These are phyloP conservation scores for Camelina hispida DNA, from an alignment of 345 rosid genomes.

Conservation along the genomic window DNA sequence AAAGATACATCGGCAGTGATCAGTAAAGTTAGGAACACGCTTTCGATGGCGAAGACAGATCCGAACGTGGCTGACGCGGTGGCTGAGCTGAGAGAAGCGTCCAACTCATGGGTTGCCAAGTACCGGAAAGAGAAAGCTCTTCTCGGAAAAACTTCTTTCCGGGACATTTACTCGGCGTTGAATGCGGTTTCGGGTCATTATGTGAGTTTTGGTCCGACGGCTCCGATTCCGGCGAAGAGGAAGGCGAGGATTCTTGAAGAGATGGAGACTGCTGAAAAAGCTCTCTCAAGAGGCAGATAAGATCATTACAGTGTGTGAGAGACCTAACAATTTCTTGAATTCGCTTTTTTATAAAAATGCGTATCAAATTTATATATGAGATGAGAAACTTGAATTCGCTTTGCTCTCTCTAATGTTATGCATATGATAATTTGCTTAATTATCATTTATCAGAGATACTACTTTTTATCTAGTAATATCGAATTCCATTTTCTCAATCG, in stretches of 20 bases:
- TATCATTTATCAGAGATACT: slow-evolving; percentile 5
- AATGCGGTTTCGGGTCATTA: slow-evolving; percentile 94
- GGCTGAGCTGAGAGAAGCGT: slow-evolving; percentile 74
- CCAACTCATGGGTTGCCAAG: slow-evolving; percentile 96
- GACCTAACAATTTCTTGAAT: slow-evolving; percentile 4
- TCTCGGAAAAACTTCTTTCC: slow-evolving; percentile 72
- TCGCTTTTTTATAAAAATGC: neutral
- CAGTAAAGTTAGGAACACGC: slow-evolving; percentile 70
- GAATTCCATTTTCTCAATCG: neutral
- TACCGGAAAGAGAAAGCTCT: slow-evolving; percentile 88
- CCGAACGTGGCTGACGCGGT: slow-evolving; percentile 81
- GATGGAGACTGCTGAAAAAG: slow-evolving; percentile 91
- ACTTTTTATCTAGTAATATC: slow-evolving; percentile 2
- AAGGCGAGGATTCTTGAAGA: slow-evolving; percentile 90
- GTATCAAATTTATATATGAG: slow-evolving; percentile 22
- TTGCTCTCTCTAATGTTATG: neutral
- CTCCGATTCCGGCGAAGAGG: slow-evolving; percentile 85
- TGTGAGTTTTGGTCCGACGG: slow-evolving; percentile 92
- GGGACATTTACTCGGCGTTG: slow-evolving; percentile 90
- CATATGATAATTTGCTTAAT: slow-evolving; percentile 19
- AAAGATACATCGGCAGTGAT: slow-evolving; percentile 82
- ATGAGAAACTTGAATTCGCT: slow-evolving; percentile 31
- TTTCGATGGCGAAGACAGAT: slow-evolving; percentile 71
- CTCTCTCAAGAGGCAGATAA: slow-evolving; percentile 74
- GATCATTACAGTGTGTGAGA: neutral